Evolutionary conservation across 1,139 yeast species (phyloP).

Genomic region (Scheffersomyces lignicola): DNA sequence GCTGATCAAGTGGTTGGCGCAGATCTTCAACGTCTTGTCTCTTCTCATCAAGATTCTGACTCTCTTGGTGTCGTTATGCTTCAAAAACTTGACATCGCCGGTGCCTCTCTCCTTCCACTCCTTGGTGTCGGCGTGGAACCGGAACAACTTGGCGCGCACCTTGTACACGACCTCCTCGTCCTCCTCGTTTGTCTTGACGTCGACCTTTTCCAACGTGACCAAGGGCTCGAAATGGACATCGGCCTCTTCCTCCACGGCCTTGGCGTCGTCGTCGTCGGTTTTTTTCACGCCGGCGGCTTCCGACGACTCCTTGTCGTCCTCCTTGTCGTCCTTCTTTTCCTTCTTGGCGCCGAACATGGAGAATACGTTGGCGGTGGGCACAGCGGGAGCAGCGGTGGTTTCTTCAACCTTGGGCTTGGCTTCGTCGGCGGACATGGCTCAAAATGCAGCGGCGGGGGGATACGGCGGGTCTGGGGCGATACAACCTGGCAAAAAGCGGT

Average conservation of each 20-base stretch:
- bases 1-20: constrained; percentile 92
- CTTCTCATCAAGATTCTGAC: constrained; percentile 96
- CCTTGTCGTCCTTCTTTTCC: constrained; percentile 54
- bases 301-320: constrained; percentile 34
- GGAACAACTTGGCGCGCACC: constrained; percentile 92
- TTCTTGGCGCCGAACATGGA: constrained; percentile 90
- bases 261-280: constrained; percentile 47
- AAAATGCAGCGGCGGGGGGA: too few relatives aligned
- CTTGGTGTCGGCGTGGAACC: constrained; percentile 76
- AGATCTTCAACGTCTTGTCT: constrained; percentile 95
- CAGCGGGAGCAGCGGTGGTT: constrained; percentile 30
- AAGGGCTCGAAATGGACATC: constrained; percentile 97
- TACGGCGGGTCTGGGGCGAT: too few relatives aligned
- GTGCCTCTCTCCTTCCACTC: constrained; percentile 99
- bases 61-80: constrained; percentile 79
- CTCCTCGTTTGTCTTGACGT: constrained; percentile 96
- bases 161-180: constrained; percentile 87
- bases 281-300: constrained; percentile 28
- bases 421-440: constrained; percentile 45
- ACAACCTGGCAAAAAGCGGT: too few relatives aligned
- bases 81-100: constrained; percentile 93
- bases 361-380: constrained; percentile 78
- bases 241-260: constrained; percentile 83
- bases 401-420: constrained; percentile 30
- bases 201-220: constrained; percentile 87